phyloP scores from a whole-genome alignment of 2,329 filamentous ascomycete genomes.

The Pseudogymnoascus sp. region DNA sequence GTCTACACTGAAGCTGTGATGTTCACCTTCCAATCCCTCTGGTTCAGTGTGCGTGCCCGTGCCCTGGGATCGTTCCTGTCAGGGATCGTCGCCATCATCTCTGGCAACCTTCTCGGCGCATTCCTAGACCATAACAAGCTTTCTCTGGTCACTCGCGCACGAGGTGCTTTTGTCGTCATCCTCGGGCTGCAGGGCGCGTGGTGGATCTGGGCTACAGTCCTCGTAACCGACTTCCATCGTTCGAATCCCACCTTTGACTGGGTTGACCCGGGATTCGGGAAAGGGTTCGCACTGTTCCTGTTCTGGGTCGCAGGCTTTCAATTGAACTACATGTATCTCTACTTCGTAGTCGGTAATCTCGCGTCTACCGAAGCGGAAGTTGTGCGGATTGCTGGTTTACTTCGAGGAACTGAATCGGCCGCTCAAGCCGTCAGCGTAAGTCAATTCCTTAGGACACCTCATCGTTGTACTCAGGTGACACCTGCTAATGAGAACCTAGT shows the following conservation, averaged over 20 bases:
- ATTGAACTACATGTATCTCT: conserved; percentile 60
- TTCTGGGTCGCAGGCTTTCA: conserved; percentile 63
- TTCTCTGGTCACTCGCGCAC: conserved; percentile 21
- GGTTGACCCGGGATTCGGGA: conserved; percentile 54
- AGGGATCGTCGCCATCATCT: conserved; percentile 57
- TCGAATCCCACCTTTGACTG: conserved; percentile 60
- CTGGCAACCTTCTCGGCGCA: conserved; percentile 56
- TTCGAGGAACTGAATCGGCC: conserved; percentile 64
- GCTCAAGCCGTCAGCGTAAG: conserved; percentile 60
- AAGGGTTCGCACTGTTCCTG: conserved; percentile 59
- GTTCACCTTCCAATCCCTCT: conserved; percentile 60
- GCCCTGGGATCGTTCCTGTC: conserved; percentile 65
- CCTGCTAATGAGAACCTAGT: conserved; percentile 31
- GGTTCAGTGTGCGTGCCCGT: conserved; percentile 62
- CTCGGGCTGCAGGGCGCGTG: conserved; percentile 53
- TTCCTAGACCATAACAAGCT: conserved; percentile 22
- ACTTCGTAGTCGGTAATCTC: conserved; percentile 63
- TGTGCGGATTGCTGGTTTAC: conserved; percentile 58
- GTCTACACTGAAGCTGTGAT: conserved; percentile 67
- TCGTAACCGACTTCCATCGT: conserved; percentile 52
- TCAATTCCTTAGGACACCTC: conserved; percentile 10
- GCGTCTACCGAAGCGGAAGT: conserved; percentile 55
- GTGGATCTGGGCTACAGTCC: conserved; percentile 65
- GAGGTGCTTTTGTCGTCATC: conserved; percentile 22
- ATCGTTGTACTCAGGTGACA: background rate